Conservation (phyloP, 1,139 yeast species). For the Sugiyamaella paludigena region DNA sequence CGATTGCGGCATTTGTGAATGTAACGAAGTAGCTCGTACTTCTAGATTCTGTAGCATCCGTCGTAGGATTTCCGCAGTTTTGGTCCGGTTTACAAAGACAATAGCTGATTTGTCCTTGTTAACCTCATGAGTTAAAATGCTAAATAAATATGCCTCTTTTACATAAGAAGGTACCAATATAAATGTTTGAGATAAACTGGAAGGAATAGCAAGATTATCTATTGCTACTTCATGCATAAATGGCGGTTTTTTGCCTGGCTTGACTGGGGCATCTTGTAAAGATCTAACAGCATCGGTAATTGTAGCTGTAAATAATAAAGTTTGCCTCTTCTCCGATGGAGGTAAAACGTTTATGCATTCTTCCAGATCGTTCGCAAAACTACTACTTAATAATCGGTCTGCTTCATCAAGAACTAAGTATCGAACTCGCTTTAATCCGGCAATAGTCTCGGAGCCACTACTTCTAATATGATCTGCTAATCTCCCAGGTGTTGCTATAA, state of each 20-base stretch:
- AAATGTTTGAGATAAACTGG: constrained; percentile 59
- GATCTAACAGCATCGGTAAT: constrained; percentile 89
- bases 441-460: constrained; percentile 85
- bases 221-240: constrained; percentile 79
- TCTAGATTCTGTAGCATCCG: constrained; percentile 72
- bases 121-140: constrained; percentile 59
- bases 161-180: constrained; percentile 73
- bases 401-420: constrained; percentile 94
- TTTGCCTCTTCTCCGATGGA: constrained; percentile 68
- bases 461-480: constrained; percentile 87
- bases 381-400: constrained; percentile 79
- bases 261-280: constrained; percentile 64
- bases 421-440: constrained; percentile 72
- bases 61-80: constrained; percentile 81
- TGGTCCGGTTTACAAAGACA: constrained; percentile 86
- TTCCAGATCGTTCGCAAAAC: constrained; percentile 76
- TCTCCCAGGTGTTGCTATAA: constrained; percentile 97
- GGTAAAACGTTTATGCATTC: constrained; percentile 72
- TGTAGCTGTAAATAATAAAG: constrained; percentile 91
- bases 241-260: constrained; percentile 61
- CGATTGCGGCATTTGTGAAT: constrained; percentile 90
- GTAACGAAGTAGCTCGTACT: constrained; percentile 81
- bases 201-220: constrained; percentile 74
- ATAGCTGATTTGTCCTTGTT: constrained; percentile 65
- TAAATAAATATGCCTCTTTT: constrained; percentile 82